These are phyloP conservation scores for Candida boleticola DNA, from an alignment of 805 yeast species.

Conservation along the genomic window DNA sequence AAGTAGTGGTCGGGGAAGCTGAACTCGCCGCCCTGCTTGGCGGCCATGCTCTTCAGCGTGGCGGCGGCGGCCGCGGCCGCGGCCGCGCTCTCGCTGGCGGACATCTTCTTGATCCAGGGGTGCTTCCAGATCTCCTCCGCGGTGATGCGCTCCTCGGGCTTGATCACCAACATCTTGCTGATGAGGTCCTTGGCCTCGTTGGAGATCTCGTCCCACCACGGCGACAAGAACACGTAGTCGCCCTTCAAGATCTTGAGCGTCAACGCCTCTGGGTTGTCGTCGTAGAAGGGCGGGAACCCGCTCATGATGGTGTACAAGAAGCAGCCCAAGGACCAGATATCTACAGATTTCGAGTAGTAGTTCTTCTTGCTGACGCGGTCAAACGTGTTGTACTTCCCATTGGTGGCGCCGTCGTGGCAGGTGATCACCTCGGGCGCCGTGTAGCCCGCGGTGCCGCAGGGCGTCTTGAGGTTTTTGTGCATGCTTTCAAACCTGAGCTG, in stretches of 20 bases:
- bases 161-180: slow-evolving; percentile 60
- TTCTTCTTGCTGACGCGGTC: slow-evolving; percentile 35
- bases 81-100: slow-evolving; percentile 3
- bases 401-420: slow-evolving; percentile 19
- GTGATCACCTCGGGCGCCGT: slow-evolving; percentile 70
- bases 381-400: slow-evolving; percentile 1
- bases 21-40: neutral
- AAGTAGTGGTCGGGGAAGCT: slow-evolving; percentile 6
- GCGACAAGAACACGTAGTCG: slow-evolving; percentile 68
- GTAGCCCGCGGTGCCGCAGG: slow-evolving; percentile 76
- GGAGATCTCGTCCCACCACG: slow-evolving; percentile 89
- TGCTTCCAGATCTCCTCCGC: slow-evolving; percentile 65
- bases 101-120: slow-evolving; percentile 55
- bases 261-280: slow-evolving; percentile 60
- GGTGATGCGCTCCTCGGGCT: slow-evolving; percentile 66
- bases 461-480: slow-evolving; percentile 50
- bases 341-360: slow-evolving; percentile 64
- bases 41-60: neutral
- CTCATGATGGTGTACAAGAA: slow-evolving; percentile 65
- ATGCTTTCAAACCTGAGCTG: slow-evolving; percentile 43
- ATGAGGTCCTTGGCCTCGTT: slow-evolving; percentile 70
- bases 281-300: slow-evolving; percentile 77
- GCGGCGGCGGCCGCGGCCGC: neutral
- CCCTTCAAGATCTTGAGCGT: slow-evolving; percentile 71
- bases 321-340: slow-evolving; percentile 74